Evolutionary conservation across 192 early-diverging fungal genomes (phyloP).

Genomic region (Podila minutissima): DNA sequence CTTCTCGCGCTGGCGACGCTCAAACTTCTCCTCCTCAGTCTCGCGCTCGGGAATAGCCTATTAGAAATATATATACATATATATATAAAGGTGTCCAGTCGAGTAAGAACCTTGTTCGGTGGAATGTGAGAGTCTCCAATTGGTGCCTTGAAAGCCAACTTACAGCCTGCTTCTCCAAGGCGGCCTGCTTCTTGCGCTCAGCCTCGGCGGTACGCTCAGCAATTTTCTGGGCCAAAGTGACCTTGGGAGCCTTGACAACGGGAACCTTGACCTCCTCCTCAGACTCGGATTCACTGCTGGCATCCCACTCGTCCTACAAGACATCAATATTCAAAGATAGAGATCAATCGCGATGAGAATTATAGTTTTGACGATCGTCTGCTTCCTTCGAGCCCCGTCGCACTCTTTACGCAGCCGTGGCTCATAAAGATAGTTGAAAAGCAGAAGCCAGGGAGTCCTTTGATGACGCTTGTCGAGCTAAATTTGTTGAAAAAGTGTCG

Average conservation of each 20-base stretch:
- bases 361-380: too few relatives aligned
- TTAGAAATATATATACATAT: too few relatives aligned
- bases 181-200: conserved; percentile 55
- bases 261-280: conserved; percentile 59
- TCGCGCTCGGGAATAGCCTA: conserved; percentile 50
- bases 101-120: neutral
- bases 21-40: conserved; percentile 64
- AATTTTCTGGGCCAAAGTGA: conserved; percentile 65
- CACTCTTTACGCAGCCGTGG: too few relatives aligned
- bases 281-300: conserved; percentile 70
- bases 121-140: too few relatives aligned
- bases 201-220: conserved; percentile 68
- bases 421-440: too few relatives aligned
- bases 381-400: too few relatives aligned
- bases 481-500: too few relatives aligned
- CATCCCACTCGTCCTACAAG: conserved; percentile 62
- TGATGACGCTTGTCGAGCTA: too few relatives aligned
- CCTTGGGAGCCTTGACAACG: conserved; percentile 39
- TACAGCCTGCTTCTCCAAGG: conserved; percentile 42
- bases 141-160: neutral
- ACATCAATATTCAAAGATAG: too few relatives aligned
- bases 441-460: too few relatives aligned
- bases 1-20: conserved; percentile 63
- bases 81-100: too few relatives aligned
- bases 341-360: too few relatives aligned